A percentile compares a stretch with the other conserved stretches of the same genome.
These are phyloP conservation scores for Fusarium begoniae DNA, from an alignment of 2,329 filamentous ascomycete genomes.

Conservation along the genomic window DNA sequence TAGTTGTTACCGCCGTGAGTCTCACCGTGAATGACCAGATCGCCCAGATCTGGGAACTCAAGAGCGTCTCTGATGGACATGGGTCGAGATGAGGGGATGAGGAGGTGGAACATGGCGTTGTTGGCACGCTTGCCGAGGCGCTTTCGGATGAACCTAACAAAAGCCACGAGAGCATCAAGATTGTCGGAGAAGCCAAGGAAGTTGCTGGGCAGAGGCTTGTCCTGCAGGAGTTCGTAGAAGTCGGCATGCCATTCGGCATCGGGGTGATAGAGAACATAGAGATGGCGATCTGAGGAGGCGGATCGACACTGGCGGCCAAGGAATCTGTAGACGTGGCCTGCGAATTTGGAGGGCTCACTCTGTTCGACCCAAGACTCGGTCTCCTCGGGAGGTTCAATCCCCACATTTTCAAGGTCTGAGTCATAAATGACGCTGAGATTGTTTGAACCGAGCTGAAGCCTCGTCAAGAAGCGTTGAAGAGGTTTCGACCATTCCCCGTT, in stretches of 20 bases:
- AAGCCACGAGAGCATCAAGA: slow-evolving; percentile 27
- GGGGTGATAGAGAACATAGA: slow-evolving; percentile 30
- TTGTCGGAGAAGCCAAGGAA: slow-evolving; percentile 31
- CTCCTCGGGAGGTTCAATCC: slow-evolving; percentile 25
- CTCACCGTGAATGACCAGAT: slow-evolving; percentile 25
- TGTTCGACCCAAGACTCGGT: slow-evolving; percentile 15
- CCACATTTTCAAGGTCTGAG: slow-evolving; percentile 18
- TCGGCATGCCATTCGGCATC: slow-evolving; percentile 27
- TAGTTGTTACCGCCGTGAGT: slow-evolving; percentile 24
- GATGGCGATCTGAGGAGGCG: slow-evolving; percentile 18
- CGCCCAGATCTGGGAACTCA: slow-evolving; percentile 26
- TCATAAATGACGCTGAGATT: slow-evolving; percentile 26
- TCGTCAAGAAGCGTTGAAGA: slow-evolving; percentile 20
- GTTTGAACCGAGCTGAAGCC: slow-evolving; percentile 17
- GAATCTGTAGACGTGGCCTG: slow-evolving; percentile 23
- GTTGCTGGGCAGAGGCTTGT: slow-evolving; percentile 25
- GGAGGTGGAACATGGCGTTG: slow-evolving; percentile 25
- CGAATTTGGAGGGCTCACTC: slow-evolving; percentile 20
- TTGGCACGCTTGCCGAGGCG: slow-evolving; percentile 24
- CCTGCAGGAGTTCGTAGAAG: slow-evolving; percentile 21
- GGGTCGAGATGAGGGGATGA: slow-evolving; percentile 28
- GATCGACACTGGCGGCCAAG: slow-evolving; percentile 19
- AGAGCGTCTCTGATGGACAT: slow-evolving; percentile 22
- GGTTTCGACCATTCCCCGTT: slow-evolving; percentile 26
- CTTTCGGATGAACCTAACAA: slow-evolving; percentile 22